Conservation (phyloP, 2,329 filamentous ascomycete species). For the Epichloe sp. region DNA sequence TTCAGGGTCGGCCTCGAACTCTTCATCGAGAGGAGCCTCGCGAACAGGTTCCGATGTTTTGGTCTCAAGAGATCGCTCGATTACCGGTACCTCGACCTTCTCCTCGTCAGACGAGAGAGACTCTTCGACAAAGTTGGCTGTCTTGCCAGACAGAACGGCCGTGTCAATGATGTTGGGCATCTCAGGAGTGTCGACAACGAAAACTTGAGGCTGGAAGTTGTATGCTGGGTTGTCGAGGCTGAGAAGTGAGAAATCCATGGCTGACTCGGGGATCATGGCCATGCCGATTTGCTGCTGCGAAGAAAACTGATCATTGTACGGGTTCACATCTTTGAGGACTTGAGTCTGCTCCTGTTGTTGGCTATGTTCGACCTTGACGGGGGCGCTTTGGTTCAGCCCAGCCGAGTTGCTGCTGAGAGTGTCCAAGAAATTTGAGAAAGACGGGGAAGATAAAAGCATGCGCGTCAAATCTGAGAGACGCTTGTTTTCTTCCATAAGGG, state of each 20-base stretch:
- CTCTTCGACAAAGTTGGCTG: conserved; percentile 38
- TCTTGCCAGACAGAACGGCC: conserved; percentile 58
- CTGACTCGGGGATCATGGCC: conserved; percentile 71
- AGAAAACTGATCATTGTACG: conserved; percentile 41
- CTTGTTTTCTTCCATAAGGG: conserved; percentile 74
- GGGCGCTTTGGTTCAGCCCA: conserved; percentile 24
- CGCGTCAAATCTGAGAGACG: conserved; percentile 66
- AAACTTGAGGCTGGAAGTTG: conserved; percentile 57
- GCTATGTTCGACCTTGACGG: conserved; percentile 24
- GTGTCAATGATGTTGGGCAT: conserved; percentile 47
- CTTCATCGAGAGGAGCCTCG: conserved; percentile 29
- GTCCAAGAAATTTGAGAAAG: conserved; percentile 72
- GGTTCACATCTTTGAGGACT: conserved; percentile 53
- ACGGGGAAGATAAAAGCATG: conserved; percentile 67
- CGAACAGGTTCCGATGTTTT: conserved; percentile 16
- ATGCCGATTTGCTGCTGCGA: conserved; percentile 61
- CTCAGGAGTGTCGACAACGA: conserved; percentile 60
- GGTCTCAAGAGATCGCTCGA: conserved; percentile 34
- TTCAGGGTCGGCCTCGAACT: conserved; percentile 49
- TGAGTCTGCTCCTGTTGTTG: conserved; percentile 31
- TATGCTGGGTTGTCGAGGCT: conserved; percentile 41
- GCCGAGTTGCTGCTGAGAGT: conserved; percentile 50
- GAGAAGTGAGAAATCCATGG: conserved; percentile 63
- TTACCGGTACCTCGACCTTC: conserved; percentile 42
- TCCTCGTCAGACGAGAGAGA: conserved; percentile 32